Percentiles rank a stretch among this genome's conserved stretches.
These are phyloP conservation scores for Hypoxylon sp. DNA, from an alignment of 2,329 filamentous ascomycete species.

Conservation along the genomic window DNA sequence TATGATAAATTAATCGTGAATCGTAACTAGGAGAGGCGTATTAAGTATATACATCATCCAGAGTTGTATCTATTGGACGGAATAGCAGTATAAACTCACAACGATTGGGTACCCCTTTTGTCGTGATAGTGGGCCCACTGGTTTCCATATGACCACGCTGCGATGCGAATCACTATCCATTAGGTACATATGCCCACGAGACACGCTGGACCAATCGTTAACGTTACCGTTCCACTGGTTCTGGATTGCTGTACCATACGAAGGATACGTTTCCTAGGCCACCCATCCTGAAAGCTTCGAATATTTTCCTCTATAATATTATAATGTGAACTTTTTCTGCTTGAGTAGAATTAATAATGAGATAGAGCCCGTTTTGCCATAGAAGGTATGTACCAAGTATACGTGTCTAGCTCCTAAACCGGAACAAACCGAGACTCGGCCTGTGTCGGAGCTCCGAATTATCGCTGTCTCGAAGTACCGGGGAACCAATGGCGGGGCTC, in stretches of 20 bases:
- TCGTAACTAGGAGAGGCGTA: background rate
- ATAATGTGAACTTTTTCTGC: background rate
- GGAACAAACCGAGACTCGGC: constrained; percentile 41
- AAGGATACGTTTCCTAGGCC: background rate
- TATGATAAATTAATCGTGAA: constrained; percentile 1
- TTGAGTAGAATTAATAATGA: background rate
- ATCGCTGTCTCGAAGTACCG: background rate
- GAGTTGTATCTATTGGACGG: background rate
- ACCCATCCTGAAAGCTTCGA: background rate
- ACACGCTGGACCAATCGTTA: constrained; percentile 23
- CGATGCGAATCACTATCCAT: constrained; percentile 25
- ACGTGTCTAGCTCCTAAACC: constrained; percentile 23
- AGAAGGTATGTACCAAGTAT: background rate
- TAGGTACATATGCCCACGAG: constrained; percentile 13
- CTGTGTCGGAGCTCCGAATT: constrained; percentile 34
- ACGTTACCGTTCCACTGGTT: constrained; percentile 17
- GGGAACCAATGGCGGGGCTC: constrained; percentile 34
- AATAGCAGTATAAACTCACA: background rate
- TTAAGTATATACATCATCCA: background rate
- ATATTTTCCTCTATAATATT: background rate
- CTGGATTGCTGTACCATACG: constrained; percentile 2
- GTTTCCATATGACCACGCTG: constrained; percentile 1
- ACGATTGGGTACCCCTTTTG: background rate
- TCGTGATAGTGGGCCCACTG: constrained; percentile 6
- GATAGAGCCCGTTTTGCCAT: background rate